phyloP scores from a whole-genome alignment of 2,329 filamentous ascomycete genomes.

The Cyphellophora attinorum region DNA sequence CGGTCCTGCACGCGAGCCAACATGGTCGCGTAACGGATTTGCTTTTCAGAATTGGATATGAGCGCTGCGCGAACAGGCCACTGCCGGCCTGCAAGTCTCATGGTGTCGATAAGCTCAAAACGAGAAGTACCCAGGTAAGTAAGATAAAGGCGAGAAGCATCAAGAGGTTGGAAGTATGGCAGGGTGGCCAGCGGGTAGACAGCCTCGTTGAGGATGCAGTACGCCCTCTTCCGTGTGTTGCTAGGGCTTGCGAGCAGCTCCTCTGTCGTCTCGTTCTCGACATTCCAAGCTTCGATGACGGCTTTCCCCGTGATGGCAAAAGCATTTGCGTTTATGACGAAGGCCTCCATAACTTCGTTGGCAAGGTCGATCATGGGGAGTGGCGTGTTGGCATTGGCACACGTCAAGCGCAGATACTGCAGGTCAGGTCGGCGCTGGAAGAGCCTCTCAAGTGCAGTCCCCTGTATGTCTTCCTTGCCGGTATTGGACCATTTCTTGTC shows the following conservation, averaged over 20 bases:
- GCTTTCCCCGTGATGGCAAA: no score
- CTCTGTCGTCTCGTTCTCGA: not conserved
- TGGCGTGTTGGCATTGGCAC: constrained; percentile 20
- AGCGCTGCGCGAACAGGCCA: no score
- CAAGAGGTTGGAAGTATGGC: not conserved
- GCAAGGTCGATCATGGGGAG: constrained; percentile 23
- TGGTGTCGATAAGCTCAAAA: not conserved
- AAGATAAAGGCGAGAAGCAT: not conserved
- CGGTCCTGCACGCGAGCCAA: no score
- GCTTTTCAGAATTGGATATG: not conserved
- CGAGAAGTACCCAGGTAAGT: not conserved
- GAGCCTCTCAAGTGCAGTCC: constrained; percentile 7
- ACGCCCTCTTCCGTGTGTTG: not conserved
- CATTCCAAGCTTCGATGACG: not conserved
- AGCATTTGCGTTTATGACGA: constrained; percentile 2
- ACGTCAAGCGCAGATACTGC: constrained; percentile 18
- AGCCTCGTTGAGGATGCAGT: not conserved
- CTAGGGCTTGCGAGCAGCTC: constrained; percentile 4
- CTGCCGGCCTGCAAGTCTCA: no score
- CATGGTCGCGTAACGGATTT: no score
- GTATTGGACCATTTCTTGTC: not conserved
- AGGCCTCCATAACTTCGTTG: constrained; percentile 23
- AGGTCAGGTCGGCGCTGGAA: constrained; percentile 21
- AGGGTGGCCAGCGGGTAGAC: not conserved
- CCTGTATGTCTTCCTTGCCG: not conserved